Evolutionary conservation across 1,284 basidiomycete genomes (phyloP).

Genomic region (Cryptococcus sp.): DNA sequence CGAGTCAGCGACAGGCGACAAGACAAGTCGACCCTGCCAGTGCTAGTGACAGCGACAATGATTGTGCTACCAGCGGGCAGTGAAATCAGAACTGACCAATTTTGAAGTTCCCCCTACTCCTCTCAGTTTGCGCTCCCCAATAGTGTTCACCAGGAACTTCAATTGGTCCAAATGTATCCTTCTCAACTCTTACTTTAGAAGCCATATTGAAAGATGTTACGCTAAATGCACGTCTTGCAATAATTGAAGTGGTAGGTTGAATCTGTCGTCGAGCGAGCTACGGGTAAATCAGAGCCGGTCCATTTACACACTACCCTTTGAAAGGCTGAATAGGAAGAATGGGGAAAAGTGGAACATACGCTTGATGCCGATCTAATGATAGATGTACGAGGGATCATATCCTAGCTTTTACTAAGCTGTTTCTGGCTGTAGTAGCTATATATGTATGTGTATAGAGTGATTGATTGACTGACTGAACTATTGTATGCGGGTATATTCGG

Average conservation of each 20-base stretch:
- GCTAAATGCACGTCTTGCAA: constrained; percentile 16
- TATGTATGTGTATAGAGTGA: background rate
- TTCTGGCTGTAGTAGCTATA: too few species aligned
- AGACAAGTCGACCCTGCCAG: too few species aligned
- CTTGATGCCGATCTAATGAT: constrained; percentile 22
- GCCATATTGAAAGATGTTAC: constrained; percentile 33
- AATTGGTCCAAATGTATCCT: constrained; percentile 54
- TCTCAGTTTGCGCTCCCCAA: constrained; percentile 99
- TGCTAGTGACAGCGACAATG: too few species aligned
- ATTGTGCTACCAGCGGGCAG: too few species aligned
- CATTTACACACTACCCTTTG: too few species aligned
- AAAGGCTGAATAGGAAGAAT: background rate
- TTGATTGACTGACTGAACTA: background rate
- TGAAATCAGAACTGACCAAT: constrained; percentile 59
- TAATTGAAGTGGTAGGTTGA: constrained; percentile 1
- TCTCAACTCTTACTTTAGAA: constrained; percentile 44
- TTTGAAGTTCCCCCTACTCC: constrained; percentile 98
- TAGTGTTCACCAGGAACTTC: constrained; percentile 91
- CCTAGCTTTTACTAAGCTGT: background rate
- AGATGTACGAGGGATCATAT: constrained; percentile 23
- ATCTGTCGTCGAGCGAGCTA: constrained; percentile 8
- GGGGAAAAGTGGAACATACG: constrained; percentile 14
- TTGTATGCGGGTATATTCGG: background rate
- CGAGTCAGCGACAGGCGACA: constrained; percentile 1
- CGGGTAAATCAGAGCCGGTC: background rate